Conservation (phyloP, 2,329 filamentous ascomycete genomes). For the Cordyceps militaris region DNA sequence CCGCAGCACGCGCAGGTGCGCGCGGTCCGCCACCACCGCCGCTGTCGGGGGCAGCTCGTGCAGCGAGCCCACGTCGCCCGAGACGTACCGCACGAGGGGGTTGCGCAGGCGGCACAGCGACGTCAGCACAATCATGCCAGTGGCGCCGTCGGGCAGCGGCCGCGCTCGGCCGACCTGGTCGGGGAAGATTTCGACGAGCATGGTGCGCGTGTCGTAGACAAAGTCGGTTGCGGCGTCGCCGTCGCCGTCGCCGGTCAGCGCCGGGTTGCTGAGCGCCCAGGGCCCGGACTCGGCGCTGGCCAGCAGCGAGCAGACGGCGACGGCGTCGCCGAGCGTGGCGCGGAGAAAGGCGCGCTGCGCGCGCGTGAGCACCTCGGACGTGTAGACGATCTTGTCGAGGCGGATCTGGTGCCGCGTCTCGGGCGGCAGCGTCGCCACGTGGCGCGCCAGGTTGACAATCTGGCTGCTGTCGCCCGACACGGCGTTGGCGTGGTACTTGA, state of each 20-base stretch:
- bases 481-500: conserved; percentile 29
- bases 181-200: conserved; percentile 31
- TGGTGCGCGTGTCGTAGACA: conserved; percentile 30
- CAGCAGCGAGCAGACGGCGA: conserved; percentile 33
- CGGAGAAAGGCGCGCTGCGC: conserved; percentile 27
- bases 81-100: conserved; percentile 37
- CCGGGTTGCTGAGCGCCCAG: conserved; percentile 26
- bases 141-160: conserved; percentile 25
- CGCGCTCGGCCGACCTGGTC: conserved; percentile 9
- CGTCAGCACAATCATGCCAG: conserved; percentile 34
- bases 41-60: conserved; percentile 25
- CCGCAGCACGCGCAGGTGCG: conserved; percentile 28
- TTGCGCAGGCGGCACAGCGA: conserved; percentile 35
- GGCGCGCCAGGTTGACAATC: conserved; percentile 28
- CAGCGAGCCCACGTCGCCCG: conserved; percentile 35
- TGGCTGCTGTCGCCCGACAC: conserved; percentile 33
- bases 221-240: conserved; percentile 24
- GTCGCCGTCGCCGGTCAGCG: conserved; percentile 18
- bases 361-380: conserved; percentile 32
- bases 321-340: conserved; percentile 20
- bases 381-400: conserved; percentile 37
- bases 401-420: conserved; percentile 20
- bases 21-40: conserved; percentile 13
- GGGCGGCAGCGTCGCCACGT: conserved; percentile 25
- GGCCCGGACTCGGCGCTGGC: conserved; percentile 38